These are phyloP conservation scores for Epichloe festucae DNA, from an alignment of 2,329 filamentous ascomycete species.

Conservation along the genomic window DNA sequence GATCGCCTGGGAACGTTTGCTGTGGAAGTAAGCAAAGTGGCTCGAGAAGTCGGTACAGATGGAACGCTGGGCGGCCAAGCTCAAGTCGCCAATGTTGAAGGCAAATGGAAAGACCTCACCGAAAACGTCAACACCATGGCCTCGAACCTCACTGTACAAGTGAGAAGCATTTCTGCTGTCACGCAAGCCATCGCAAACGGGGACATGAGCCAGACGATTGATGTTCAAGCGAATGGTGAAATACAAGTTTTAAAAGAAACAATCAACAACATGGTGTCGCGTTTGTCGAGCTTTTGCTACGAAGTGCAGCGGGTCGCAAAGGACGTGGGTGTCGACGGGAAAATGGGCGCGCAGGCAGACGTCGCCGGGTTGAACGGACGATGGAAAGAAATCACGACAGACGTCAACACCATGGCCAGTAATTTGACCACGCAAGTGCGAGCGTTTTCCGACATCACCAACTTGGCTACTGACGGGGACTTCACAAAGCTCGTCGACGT, in stretches of 20 bases:
- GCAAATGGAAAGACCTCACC: constrained; percentile 96
- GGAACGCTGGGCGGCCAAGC: constrained; percentile 89
- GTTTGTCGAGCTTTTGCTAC: constrained; percentile 88
- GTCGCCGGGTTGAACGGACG: constrained; percentile 83
- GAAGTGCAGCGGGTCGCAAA: constrained; percentile 92
- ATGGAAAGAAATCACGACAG: constrained; percentile 97
- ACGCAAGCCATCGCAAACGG: constrained; percentile 92
- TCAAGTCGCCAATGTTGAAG: constrained; percentile 85
- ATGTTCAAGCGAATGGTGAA: constrained; percentile 89
- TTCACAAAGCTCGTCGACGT: constrained; percentile 96
- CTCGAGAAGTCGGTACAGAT: constrained; percentile 91
- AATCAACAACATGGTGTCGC: constrained; percentile 97
- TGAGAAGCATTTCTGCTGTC: constrained; percentile 84
- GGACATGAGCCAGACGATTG: constrained; percentile 91
- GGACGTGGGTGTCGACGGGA: constrained; percentile 93
- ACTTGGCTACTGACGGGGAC: constrained; percentile 89
- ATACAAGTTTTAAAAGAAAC: constrained; percentile 90
- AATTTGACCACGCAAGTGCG: constrained; percentile 84
- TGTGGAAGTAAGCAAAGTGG: constrained; percentile 90
- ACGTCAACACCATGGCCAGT: constrained; percentile 85
- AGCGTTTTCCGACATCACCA: constrained; percentile 97
- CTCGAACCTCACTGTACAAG: constrained; percentile 56
- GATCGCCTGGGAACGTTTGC: constrained; percentile 93
- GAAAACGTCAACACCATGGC: constrained; percentile 76
- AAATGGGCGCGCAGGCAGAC: constrained; percentile 96